Evolutionary conservation across 1,284 basidiomycete genomes (phyloP).

Genomic region (Rhodotorula sp.): DNA sequence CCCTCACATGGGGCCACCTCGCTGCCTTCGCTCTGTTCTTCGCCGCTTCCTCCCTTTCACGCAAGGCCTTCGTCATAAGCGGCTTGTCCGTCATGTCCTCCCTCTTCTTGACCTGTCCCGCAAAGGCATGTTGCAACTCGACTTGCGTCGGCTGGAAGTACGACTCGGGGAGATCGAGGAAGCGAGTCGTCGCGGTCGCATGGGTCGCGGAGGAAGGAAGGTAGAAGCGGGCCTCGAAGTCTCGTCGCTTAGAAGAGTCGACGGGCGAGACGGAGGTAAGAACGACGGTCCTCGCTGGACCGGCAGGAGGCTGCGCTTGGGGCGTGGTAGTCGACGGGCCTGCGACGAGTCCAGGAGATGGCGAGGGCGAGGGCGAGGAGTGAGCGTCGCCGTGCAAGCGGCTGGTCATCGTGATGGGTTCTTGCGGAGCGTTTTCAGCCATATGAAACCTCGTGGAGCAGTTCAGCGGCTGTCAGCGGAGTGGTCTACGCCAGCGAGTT

Average conservation of each 20-base stretch:
- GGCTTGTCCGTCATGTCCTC: conserved; percentile 72
- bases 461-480: neutral
- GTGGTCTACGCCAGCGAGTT: neutral
- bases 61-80: conserved; percentile 64
- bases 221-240: conserved; percentile 28
- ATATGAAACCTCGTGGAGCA: neutral
- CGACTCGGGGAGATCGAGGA: conserved; percentile 59
- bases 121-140: conserved; percentile 67
- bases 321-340: neutral
- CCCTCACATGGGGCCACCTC: conserved; percentile 68
- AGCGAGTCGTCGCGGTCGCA: neutral
- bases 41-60: conserved; percentile 60
- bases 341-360: neutral
- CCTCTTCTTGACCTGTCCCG: conserved; percentile 61
- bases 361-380: neutral
- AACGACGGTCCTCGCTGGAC: conserved; percentile 1
- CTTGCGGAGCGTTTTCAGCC: neutral
- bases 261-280: conserved; percentile 17
- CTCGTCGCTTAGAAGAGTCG: conserved; percentile 14
- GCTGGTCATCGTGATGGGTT: neutral
- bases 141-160: conserved; percentile 71
- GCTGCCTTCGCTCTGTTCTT: conserved; percentile 57
- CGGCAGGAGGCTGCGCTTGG: neutral
- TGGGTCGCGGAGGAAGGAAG: neutral
- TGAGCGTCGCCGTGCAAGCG: conserved; percentile 3